Evolutionary conservation across 2,329 filamentous ascomycete species (phyloP), one percentile per base, ranked within the genome.

Genomic region (Apiospora sp.): DNA sequence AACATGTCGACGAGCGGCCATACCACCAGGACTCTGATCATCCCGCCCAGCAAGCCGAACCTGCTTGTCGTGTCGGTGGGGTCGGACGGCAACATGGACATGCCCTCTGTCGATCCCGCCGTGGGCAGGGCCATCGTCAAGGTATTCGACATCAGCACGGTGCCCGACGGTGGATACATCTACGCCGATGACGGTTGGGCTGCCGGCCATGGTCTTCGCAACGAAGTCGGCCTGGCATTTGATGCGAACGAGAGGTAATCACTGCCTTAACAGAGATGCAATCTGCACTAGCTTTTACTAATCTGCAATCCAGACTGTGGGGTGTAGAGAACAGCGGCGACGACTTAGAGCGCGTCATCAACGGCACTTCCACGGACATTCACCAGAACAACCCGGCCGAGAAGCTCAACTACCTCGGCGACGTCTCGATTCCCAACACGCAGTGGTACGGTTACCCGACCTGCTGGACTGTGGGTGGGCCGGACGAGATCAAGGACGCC

Each of bases 241-340:
- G 79, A 81, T 34, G 77, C 75, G 1, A 81, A 91, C 43, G 86
- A 82, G 22, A 87, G 68, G 72, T 72, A 48, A 8, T 54, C 41
- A n/a, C 34, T 24, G 8, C 7, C 58, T 14, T 1, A 10, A n/a
- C 0, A 3, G 2, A 24, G 8, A 41, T 19, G 4, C 13, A 3
- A n/a, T 30, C 27, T 2, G 27, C 27, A 1, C 1, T 16, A n/a
- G 24, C 46, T 16, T 24, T 19, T 71, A 34, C 49, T 69, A 44
- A 67, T 10, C 46, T 8, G 16, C 16, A 4, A 44, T 22, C 7
- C 64, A 76, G 80, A 77, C 34, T 82, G 71, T 87, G 84, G 82
- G 83, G 82, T 14, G 89, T 92, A 2, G 91, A 92, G 80, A 93
- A 93, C 78, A 89, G 87, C 44, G 89, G 88, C 3, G 90, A 92